Base-by-base conservation (phyloP, 2,329 filamentous ascomycete genomes). In the Beauveria bassiana region DNA sequence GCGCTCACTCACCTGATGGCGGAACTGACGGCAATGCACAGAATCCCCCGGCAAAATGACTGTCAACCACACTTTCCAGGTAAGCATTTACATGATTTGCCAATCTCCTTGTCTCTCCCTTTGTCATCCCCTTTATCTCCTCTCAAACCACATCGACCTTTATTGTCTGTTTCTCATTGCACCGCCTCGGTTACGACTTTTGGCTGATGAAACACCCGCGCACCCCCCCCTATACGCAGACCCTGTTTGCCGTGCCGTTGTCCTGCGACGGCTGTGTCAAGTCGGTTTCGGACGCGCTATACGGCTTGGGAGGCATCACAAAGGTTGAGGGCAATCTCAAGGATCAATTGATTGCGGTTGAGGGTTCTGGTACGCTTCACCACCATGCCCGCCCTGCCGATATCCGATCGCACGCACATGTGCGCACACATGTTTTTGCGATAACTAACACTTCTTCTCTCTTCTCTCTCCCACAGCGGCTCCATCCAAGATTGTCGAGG, bases 171-270 rank as follows among this genome's bases (percentile, higher is more conserved):
- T 60, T 61, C 47, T 57, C 59, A 38, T 52, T 58, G 54, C 65
- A 69, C 64, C 53, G 66, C 59, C 31, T 61, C 45, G 59, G 59
- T 61, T 43, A 56, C 59, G 56, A 24, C 26, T 38, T 38, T 49
- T 7, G 26, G 28, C 59, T 61, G 51, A 65, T 61, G 58, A 61
- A 63, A 61, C 60, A n/a, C 50, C 14, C 42, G 28, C 38, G 38
- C 51, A 34, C 47, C 10, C 45, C 51, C 51, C 42, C 42, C 8
- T 40, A 38, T 24, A 45, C 66, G 67, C 66, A 98, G 89, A 96
- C 93, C 64, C 88, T 93, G 66, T 98, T 98, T 75, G 92, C 93
- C 65, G 95, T 98, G 68, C 93, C 92, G 61, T 87, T 98, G 80
- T 91, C 87, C 76, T 98, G 95, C 78, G 88, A 96, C 69, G 81